Conservation (phyloP, 2,329 filamentous ascomycete species). For the Parastagonospora avenae region DNA sequence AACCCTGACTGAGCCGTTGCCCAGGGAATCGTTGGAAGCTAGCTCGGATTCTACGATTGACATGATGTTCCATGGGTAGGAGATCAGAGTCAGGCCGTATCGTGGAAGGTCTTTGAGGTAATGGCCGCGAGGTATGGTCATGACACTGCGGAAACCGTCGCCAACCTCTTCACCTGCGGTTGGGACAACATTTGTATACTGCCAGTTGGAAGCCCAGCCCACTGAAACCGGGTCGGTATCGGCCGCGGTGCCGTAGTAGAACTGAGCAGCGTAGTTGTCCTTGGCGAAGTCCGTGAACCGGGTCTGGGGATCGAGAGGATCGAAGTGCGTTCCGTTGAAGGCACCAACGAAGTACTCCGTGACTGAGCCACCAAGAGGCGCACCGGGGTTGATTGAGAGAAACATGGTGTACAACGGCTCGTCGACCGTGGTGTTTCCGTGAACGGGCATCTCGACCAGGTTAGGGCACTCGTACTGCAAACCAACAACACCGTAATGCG, state of each 20-base stretch:
- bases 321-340: slow-evolving; percentile 70
- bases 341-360: slow-evolving; percentile 62
- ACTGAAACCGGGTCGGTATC: slow-evolving; percentile 54
- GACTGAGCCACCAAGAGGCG: slow-evolving; percentile 61
- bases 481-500: slow-evolving; percentile 58
- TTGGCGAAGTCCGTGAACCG: slow-evolving; percentile 56
- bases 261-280: slow-evolving; percentile 64
- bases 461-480: slow-evolving; percentile 69
- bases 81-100: slow-evolving; percentile 59
- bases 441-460: slow-evolving; percentile 60
- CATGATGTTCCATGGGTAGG: slow-evolving; percentile 55
- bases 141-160: slow-evolving; percentile 56
- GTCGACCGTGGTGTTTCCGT: slow-evolving; percentile 23
- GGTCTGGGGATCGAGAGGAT: slow-evolving; percentile 49
- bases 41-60: slow-evolving; percentile 56
- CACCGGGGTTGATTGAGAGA: slow-evolving; percentile 63
- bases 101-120: slow-evolving; percentile 59
- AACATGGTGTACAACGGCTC: slow-evolving; percentile 52
- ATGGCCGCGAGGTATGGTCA: slow-evolving; percentile 59
- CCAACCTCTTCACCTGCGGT: slow-evolving; percentile 55
- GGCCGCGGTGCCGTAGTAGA: slow-evolving; percentile 53
- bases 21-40: slow-evolving; percentile 50
- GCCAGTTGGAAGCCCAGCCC: slow-evolving; percentile 65
- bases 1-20: slow-evolving; percentile 55
- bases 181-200: slow-evolving; percentile 61